Evolutionary conservation across 805 yeast genomes (phyloP), one percentile per base, ranked within the genome.

Genomic region (Barnettozyma salicaria): DNA sequence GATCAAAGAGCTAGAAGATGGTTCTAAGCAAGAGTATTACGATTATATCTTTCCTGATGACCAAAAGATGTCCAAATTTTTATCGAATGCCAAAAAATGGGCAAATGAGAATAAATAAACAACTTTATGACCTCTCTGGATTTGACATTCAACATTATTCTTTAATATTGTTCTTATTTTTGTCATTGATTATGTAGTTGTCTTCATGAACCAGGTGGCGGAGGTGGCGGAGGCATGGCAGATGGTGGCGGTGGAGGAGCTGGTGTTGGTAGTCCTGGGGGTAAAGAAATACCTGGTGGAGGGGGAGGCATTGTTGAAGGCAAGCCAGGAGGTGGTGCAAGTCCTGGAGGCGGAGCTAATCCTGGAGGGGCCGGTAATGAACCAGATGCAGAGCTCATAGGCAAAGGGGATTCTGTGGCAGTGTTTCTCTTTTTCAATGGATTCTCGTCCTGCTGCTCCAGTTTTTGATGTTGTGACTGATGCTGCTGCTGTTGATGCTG

Each of bases 11-110:
- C 41, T 57, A 20, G 61, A 54, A 4, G 72, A 67, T 32, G 79
- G 74, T 3, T 52, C 65, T 2, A 72, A 71, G 39, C 69, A 72
- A 41, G 86, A 78, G 48, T 67, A 66, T 45, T 50, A 65, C 35
- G 88, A 77, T 39, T 81, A 77, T 55, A 59, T 72, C 5, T 86
- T 82, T 49, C 85, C 89, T 1, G 84, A 80, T 30, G 84, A 78
- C 45, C 68, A 63, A 31, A 45, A 45, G 22, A 46, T 57, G 42
- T 48, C 58, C 12, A 67, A 60, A 34, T 59, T 74, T 29, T 47
- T 72, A 34, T 68, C 63, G 19, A 63, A 70, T 47, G 79, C 79
- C 1, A 63, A 61, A 46, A 63, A 65, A 48, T 74, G 78, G 78
- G 65, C 67, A 29, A 51, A 57, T 33, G 46, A 52, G 28, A 48